Evolutionary conservation across 2,329 filamentous ascomycete genomes (phyloP), one percentile per base, ranked within the genome.

Genomic region (Scedosporium dehoogii): DNA sequence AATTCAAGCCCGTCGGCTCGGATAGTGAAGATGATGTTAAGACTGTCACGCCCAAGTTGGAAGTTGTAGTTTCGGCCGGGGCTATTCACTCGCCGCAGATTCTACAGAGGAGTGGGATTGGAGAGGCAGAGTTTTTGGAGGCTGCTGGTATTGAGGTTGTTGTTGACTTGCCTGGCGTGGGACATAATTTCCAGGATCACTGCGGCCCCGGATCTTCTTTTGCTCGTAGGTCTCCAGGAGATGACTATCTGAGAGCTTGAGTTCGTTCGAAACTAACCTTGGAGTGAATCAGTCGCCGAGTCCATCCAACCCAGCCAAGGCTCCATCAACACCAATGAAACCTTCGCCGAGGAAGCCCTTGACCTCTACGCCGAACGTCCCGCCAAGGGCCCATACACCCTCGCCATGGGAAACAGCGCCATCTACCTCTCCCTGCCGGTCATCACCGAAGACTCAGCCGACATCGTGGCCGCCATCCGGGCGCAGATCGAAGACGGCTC

Each of bases 111-210:
- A 80, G 77, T 51, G 80, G 80, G 1, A 74, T 83, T 44, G 79
- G 79, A 0, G 71, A 76, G 0, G 67, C 70, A 0, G 66, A 68
- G 0, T 73, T 77, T 10, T 72, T 84, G 1, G 53, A 73, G 6
- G 67, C 72, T 18, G 70, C 77, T 64, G 69, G 73, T 6, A 81
- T 84, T 27, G 65, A 73, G 0, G 67, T 80, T 0, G 66, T 82
- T 0, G 58, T 41, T 57, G 75, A 84, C 65, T 74, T 82, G 0
- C 82, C 82, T 0, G 84, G 82, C 44, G 82, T 87, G 14, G 84
- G 84, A 44, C 77, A 73, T 14, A 85, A 85, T 70, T 74, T 86
- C 29, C 77, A 83, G 68, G 82, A 86, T 68, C 80, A 80, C 10
- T 80, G 80, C 66, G 81, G 67, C 41, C 53, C 66, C 14, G 41